A percentile compares a stretch with the other conserved stretches of the same genome.
Conservation (phyloP, 805 yeast genomes). For the Kodamaea hsintzibuensis region DNA sequence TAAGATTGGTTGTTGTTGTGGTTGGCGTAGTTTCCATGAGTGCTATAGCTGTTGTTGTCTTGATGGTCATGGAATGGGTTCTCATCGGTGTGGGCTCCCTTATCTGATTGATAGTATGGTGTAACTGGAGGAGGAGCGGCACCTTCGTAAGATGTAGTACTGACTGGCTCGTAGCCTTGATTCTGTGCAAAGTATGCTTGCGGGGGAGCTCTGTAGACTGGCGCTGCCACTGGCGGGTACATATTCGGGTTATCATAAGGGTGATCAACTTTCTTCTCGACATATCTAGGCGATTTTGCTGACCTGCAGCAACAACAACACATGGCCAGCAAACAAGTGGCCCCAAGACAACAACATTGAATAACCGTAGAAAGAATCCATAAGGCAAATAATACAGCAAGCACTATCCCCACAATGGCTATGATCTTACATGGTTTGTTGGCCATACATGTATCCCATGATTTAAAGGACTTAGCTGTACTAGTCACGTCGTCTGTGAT, state of each 20-base stretch:
- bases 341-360: slow-evolving; percentile 59
- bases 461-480: slow-evolving; percentile 54
- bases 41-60: neutral
- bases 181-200: slow-evolving; percentile 15
- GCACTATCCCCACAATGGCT: slow-evolving; percentile 68
- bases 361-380: slow-evolving; percentile 59
- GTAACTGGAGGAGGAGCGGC: slow-evolving; percentile 4
- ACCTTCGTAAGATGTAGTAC: slow-evolving; percentile 8
- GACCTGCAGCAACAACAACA: slow-evolving; percentile 50
- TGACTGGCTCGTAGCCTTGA: slow-evolving; percentile 17
- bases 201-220: slow-evolving; percentile 16
- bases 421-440: slow-evolving; percentile 73
- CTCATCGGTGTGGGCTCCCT: slow-evolving; percentile 10
- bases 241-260: slow-evolving; percentile 34
- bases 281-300: slow-evolving; percentile 16
- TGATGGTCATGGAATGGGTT: slow-evolving; percentile 9
- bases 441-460: slow-evolving; percentile 81
- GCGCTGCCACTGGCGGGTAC: slow-evolving; percentile 28
- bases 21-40: neutral
- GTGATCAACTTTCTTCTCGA: slow-evolving; percentile 19
- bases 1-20: slow-evolving; percentile 1
- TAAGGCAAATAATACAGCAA: slow-evolving; percentile 53
- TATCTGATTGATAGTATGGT: slow-evolving; percentile 1
- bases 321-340: slow-evolving; percentile 41
- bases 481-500: slow-evolving; percentile 22